Conservation (phyloP, 495 filamentous ascomycete genomes). For the Aspergillus sparsus region DNA sequence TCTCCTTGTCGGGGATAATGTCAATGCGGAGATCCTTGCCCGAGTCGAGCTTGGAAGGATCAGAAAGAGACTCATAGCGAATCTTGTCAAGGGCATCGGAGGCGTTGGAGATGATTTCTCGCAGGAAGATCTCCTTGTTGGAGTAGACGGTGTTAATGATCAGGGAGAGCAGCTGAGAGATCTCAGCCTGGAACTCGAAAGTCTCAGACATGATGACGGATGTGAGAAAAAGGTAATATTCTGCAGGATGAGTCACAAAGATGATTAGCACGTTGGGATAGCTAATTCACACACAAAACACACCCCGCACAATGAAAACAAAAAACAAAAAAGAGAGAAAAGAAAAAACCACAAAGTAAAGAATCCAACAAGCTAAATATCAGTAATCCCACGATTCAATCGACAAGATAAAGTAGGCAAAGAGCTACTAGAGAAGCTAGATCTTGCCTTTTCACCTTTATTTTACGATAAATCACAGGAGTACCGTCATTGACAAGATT, state of each 20-base stretch:
- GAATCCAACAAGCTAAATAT: too few relatives aligned
- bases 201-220: conserved; percentile 81
- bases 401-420: too few relatives aligned
- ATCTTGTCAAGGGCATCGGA: conserved; percentile 99
- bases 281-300: background rate
- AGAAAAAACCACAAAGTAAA: too few relatives aligned
- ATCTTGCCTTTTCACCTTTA: too few relatives aligned
- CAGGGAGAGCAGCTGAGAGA: conserved; percentile 97
- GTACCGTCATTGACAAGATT: too few relatives aligned
- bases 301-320: conserved; percentile 1
- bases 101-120: conserved; percentile 96
- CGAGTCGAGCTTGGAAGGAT: conserved; percentile 92
- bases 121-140: conserved; percentile 99
- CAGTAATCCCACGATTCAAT: too few relatives aligned
- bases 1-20: conserved; percentile 94
- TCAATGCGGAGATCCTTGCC: conserved; percentile 97
- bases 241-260: conserved; percentile 13
- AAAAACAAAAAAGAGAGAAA: conserved; percentile 10
- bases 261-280: conserved; percentile 1
- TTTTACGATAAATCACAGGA: too few relatives aligned
- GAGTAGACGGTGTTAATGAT: conserved; percentile 99
- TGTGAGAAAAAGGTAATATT: conserved; percentile 8
- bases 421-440: too few relatives aligned
- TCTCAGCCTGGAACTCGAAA: conserved; percentile 99
- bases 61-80: conserved; percentile 95